Evolutionary conservation across 441 rosid species (phyloP), one percentile per base, ranked within the genome.

Genomic region (Sinapis alba): DNA sequence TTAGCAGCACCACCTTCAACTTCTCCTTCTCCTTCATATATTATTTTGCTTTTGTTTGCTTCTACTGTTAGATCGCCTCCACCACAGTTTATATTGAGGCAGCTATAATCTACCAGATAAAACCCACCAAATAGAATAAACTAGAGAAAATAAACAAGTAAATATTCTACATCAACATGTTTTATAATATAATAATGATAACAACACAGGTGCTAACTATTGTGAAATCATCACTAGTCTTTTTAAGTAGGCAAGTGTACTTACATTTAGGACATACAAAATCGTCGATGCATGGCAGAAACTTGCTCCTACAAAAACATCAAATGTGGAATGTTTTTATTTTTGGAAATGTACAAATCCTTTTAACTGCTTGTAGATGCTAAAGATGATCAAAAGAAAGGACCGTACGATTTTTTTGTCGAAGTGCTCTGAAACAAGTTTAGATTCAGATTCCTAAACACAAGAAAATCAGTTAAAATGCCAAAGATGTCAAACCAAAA

Each of bases 361-460:
- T 18, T 63, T 62, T 12, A 61, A 12, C 28, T 21, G 59, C 26
- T 21, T 16, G 16, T 21, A 66, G 51, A 65, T 65, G 64, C 36
- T 41, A 41, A 54, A 74, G 27, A 69, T 18, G 24, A 47, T 34
- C 62, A 26, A 69, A 64, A 69, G 75, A 73, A 79, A 69, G 62
- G 53, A 79, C 63, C 90, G 80, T 82, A 94, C 98, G 77, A 78
- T 72, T 73, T 81, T 61, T 79, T 72, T 5, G 50, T 74, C 8
- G 85, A 75, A 45, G 89, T 83, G 84, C 90, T 88, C 65, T 77
- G 82, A 68, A 82, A 94, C 74, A 94, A 79, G 82, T 95, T 95
- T 72, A 91, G 82, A 80, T 92, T 84, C 68, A 95, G 81, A 79
- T 91, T 93, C 97, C 98, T 72, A 23, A 47, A 78, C 53, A 66